These are phyloP conservation scores for Prototheca wickerhamii DNA, from an alignment of 163 green algal species.

Conservation along the genomic window DNA sequence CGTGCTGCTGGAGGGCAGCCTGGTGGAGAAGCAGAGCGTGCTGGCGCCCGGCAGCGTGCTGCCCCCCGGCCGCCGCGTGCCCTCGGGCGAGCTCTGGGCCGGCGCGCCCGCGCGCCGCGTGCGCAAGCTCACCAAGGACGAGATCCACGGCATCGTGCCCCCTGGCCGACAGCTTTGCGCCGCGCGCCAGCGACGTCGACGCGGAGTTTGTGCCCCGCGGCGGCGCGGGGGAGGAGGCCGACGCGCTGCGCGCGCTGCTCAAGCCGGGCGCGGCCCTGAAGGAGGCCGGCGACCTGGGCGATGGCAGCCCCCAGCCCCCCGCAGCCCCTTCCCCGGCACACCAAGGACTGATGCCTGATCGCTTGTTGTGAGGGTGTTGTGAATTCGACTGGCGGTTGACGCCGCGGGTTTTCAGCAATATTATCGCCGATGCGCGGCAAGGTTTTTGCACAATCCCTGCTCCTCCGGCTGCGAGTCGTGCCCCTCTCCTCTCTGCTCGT, in stretches of 20 bases:
- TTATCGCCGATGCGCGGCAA: not conserved
- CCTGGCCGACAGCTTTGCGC: not conserved
- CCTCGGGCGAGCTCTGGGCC: conserved; percentile 77
- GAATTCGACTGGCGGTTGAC: too few relatives aligned
- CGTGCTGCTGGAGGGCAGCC: conserved; percentile 76
- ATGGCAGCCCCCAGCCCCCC: not conserved
- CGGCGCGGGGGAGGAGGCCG: conserved; percentile 33
- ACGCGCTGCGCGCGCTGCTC: conserved; percentile 19
- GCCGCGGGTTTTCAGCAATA: not conserved
- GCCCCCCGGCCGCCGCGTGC: conserved; percentile 66
- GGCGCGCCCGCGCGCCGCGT: conserved; percentile 77
- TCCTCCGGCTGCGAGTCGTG: too few relatives aligned
- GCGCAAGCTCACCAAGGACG: conserved; percentile 72
- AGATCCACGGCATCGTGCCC: conserved; percentile 32
- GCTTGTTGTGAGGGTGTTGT: not conserved
- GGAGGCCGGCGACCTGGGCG: conserved; percentile 8
- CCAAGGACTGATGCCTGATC: not conserved
- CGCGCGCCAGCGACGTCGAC: not conserved
- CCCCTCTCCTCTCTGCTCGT: too few relatives aligned
- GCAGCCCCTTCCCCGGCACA: not conserved
- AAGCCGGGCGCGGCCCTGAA: conserved; percentile 17
- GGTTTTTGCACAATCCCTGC: not conserved
- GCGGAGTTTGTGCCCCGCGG: conserved; percentile 32
- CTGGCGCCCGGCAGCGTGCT: conserved; percentile 76
- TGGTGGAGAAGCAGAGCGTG: conserved; percentile 69